Evolutionary conservation across 129 eudicot species (phyloP).

Genomic region (Pittosporum tobira): DNA sequence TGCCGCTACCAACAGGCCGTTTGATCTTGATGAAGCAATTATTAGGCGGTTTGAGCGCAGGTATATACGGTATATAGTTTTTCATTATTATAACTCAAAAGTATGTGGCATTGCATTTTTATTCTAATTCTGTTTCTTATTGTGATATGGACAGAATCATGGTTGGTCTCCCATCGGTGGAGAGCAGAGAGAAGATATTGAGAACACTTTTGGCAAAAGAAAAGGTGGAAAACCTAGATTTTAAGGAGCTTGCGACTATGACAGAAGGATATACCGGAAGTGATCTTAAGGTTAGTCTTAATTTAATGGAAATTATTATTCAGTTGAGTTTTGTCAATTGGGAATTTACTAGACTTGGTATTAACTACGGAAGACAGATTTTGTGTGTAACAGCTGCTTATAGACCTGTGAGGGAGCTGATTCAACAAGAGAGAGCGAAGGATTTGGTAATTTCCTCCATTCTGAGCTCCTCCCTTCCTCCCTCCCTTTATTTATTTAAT

Average conservation of each 20-base stretch:
- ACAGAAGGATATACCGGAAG: constrained; percentile 98
- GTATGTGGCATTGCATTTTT: neutral
- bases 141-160: constrained; percentile 59
- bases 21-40: constrained; percentile 94
- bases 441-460: constrained; percentile 35
- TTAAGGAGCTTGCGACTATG: constrained; percentile 81
- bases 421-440: constrained; percentile 70
- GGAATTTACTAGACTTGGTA: constrained; percentile 23
- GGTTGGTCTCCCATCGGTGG: constrained; percentile 84
- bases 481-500: neutral
- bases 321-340: constrained; percentile 8
- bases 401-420: constrained; percentile 88
- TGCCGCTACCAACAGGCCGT: constrained; percentile 93
- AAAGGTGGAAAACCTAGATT: constrained; percentile 59
- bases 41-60: constrained; percentile 96
- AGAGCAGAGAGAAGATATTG: constrained; percentile 80
- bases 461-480: neutral
- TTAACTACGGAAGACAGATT: constrained; percentile 57
- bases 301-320: neutral
- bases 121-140: neutral
- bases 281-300: constrained; percentile 82
- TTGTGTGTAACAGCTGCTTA: constrained; percentile 92
- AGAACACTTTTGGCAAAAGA: constrained; percentile 78
- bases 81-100: neutral
- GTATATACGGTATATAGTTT: no score